phyloP scores from a whole-genome alignment of 2,329 filamentous ascomycete genomes.

The Dactylellina sp. region DNA sequence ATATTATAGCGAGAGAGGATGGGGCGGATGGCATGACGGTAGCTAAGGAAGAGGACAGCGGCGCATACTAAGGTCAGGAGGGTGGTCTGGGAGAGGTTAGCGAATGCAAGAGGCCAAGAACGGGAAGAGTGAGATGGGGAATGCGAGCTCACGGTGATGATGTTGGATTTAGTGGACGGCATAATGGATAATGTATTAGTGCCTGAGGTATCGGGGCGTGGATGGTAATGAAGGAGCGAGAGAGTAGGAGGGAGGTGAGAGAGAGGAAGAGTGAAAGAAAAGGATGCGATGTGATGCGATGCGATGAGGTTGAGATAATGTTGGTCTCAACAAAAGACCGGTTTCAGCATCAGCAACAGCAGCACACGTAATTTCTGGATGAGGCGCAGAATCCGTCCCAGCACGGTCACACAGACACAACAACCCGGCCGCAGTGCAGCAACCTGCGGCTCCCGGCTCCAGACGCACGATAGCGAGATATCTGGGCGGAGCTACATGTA shows the following conservation, averaged over 20 bases:
- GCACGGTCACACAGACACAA: neutral
- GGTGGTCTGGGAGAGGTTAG: slow-evolving; percentile 39
- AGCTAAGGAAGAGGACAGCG: slow-evolving; percentile 53
- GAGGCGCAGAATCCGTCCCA: slow-evolving; percentile 8
- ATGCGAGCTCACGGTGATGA: slow-evolving; percentile 52
- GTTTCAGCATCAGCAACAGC: neutral
- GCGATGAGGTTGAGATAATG: slow-evolving; percentile 18
- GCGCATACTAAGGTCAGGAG: slow-evolving; percentile 54
- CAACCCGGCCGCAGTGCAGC: slow-evolving; percentile 3
- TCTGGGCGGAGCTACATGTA: too few species aligned
- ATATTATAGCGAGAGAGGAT: slow-evolving; percentile 55
- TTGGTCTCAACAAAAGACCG: slow-evolving; percentile 22
- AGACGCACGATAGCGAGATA: too few species aligned
- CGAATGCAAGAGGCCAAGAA: neutral
- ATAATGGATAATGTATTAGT: slow-evolving; percentile 8
- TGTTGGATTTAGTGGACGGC: slow-evolving; percentile 55
- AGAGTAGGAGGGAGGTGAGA: too few species aligned
- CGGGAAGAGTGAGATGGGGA: neutral
- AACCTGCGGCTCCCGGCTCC: too few species aligned
- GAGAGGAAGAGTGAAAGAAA: neutral
- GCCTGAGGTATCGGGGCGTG: neutral
- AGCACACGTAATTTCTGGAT: neutral
- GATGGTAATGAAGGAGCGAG: slow-evolving; percentile 5
- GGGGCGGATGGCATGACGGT: slow-evolving; percentile 53
- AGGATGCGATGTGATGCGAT: neutral